phyloP scores from a whole-genome alignment of 352 stramenopile genomes.

The Globisporangium emineosum region DNA sequence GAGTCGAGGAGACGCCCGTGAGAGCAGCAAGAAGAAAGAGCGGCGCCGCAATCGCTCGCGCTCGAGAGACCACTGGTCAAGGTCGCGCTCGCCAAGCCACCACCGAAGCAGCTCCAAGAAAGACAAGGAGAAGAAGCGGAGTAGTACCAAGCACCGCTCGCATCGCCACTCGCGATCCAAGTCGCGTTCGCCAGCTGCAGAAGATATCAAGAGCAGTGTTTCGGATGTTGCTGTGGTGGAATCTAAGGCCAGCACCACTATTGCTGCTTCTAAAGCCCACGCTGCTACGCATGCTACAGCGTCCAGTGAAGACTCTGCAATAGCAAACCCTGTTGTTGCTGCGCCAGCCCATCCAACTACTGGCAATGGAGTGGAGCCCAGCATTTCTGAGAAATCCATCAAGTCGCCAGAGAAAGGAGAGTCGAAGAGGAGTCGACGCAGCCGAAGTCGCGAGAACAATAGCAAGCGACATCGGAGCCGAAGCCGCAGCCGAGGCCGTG shows the following conservation, averaged over 20 bases:
- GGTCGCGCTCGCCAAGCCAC: constrained; percentile 15
- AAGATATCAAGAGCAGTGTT: background rate
- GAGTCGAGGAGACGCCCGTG: constrained; percentile 6
- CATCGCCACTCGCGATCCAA: constrained; percentile 15
- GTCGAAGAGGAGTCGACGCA: constrained; percentile 16
- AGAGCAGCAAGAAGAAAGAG: constrained; percentile 21
- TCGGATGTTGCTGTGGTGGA: background rate
- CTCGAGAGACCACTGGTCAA: constrained; percentile 18
- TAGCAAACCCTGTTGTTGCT: background rate
- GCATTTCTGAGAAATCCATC: background rate
- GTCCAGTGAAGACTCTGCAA: background rate
- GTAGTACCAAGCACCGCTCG: constrained; percentile 11
- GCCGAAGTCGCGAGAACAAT: constrained; percentile 18
- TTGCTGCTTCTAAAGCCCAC: background rate
- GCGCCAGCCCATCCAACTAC: background rate
- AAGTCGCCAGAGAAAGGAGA: constrained; percentile 16
- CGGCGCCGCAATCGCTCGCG: constrained; percentile 17
- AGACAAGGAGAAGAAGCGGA: constrained; percentile 20
- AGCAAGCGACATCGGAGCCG: constrained; percentile 21
- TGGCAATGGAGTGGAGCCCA: background rate
- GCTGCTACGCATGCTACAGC: background rate
- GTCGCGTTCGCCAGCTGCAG: constrained; percentile 10
- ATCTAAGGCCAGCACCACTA: background rate
- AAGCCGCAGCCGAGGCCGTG: constrained; percentile 27
- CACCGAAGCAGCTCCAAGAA: constrained; percentile 29